These are phyloP conservation scores for Fomitopsis betulina DNA, from an alignment of 1,284 basidiomycete genomes.

Conservation along the genomic window DNA sequence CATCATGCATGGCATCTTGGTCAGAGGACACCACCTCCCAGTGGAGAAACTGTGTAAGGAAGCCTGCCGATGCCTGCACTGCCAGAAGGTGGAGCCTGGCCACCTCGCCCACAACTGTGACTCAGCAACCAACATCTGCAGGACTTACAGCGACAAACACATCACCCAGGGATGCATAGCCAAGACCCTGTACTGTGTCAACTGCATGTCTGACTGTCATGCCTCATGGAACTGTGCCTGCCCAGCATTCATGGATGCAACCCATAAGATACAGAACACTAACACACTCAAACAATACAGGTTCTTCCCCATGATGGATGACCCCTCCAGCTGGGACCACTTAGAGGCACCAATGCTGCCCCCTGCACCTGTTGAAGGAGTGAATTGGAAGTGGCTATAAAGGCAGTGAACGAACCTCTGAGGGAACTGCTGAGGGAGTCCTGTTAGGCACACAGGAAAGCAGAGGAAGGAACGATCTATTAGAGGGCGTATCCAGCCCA, in stretches of 20 bases:
- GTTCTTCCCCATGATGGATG: not conserved
- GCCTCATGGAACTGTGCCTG: not conserved
- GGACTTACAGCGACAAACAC: not conserved
- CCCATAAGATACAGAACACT: not conserved
- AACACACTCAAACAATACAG: not conserved
- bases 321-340: not conserved
- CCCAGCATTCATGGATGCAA: not conserved
- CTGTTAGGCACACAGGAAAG: too few relatives aligned
- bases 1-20: not conserved
- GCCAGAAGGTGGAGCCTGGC: conserved; percentile 3
- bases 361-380: too few relatives aligned
- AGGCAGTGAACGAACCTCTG: too few relatives aligned
- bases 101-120: conserved; percentile 3
- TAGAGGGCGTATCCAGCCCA: too few relatives aligned
- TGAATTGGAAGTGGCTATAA: too few relatives aligned
- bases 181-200: not conserved
- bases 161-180: not conserved
- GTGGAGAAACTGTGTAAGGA: conserved; percentile 1
- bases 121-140: too few relatives aligned
- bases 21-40: not conserved
- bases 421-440: too few relatives aligned
- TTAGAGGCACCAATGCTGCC: not conserved
- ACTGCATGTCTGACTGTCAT: not conserved
- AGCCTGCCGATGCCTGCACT: conserved; percentile 8
- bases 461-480: too few relatives aligned